Conservation (phyloP, 352 stramenopile genomes). For the Phytophthora fragariaefolia region DNA sequence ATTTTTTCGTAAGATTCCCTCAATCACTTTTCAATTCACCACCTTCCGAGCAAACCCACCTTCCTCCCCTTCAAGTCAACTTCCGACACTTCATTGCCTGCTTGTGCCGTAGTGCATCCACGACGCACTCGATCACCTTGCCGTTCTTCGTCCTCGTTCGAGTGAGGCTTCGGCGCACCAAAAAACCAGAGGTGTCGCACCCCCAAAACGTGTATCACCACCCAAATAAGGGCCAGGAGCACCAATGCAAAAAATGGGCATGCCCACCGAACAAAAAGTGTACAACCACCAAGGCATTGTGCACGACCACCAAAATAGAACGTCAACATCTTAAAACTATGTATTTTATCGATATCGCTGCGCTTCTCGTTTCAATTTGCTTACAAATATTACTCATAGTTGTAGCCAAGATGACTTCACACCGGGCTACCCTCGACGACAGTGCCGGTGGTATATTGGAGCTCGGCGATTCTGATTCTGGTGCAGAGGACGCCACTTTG, state of each 20-base stretch:
- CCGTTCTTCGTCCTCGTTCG: no score
- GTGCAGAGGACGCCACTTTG: background rate
- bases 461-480: background rate
- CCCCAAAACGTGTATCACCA: no score
- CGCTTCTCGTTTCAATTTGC: background rate
- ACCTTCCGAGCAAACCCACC: background rate
- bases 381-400: background rate
- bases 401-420: background rate
- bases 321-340: background rate
- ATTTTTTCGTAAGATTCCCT: no score
- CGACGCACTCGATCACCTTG: no score
- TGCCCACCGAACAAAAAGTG: no score
- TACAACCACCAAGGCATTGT: no score
- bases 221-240: no score
- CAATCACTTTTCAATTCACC: background rate
- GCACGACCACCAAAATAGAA: conserved; percentile 10
- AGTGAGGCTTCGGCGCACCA: no score
- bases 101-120: no score
- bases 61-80: background rate
- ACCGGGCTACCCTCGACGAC: background rate
- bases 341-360: background rate
- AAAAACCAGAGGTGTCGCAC: no score
- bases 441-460: background rate
- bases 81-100: no score
- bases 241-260: no score